Base-by-base conservation (phyloP, 257 asterid genomes). In the Plantago ovata region DNA sequence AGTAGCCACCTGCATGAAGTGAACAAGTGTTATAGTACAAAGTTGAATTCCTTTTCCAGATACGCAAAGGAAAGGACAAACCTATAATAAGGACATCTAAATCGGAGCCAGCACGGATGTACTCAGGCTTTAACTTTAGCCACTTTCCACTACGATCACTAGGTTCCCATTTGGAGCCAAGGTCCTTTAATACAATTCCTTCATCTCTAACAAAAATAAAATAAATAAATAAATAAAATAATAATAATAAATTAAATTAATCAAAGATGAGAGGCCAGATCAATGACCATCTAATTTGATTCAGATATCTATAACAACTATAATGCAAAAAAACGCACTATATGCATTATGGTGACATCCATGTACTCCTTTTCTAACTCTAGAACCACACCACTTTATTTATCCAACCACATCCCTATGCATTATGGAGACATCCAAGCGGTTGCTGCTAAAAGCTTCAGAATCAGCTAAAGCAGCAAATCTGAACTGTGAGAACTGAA, bases 111-210 rank as follows among this genome's bases (percentile, higher is more conserved):
- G 98, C 91, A 50, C 84, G 82, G 62, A 92, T 71, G 74, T 92
- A 92, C 13, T 92, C 98, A 58, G 98, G 98, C 79, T 92, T 92
- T 72, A 92, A 70, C 64, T 92, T 92, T 57, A 85, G 80, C 98
- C 98, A 92, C 85, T 92, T 92, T 72, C 89, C 95, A 80, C 91
- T 92, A 53, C 98, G 84, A 74, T 92, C 98, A 69, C 96, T 75
- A 44, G 98, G 98, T 63, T 92, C 98, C 98, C 98, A 92, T 76
- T 88, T 92, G 66, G 98, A 92, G 69, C 66, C 71, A 57, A 92
- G 88, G 79, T 92, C 95, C 82, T 92, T 92, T 70, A 92, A 44
- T 56, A 92, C 87, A 57, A 92, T 73, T 54, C 98, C 98, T 76
- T 92, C 98, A 67, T 92, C 97, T 75, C 98, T 92, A 64, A 46